Percentiles rank a stretch among this genome's conserved stretches.
Evolutionary conservation across 2,329 filamentous ascomycete species (phyloP).

Genomic region (Talaromyces sp.): DNA sequence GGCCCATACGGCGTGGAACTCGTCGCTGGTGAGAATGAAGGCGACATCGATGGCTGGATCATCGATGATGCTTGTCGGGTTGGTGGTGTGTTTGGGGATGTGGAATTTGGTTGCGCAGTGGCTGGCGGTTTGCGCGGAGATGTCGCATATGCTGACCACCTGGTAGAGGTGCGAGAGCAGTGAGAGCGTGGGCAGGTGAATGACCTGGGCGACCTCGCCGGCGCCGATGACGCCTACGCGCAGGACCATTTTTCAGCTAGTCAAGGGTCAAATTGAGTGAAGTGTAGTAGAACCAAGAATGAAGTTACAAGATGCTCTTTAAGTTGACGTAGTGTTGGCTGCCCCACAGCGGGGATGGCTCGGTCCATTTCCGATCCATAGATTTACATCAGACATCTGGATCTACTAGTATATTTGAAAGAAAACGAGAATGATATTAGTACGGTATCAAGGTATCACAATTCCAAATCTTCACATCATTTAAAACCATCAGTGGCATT

Average conservation of each 20-base stretch:
- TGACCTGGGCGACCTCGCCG: constrained; percentile 45
- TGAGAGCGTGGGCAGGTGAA: constrained; percentile 48
- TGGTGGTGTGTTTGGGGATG: constrained; percentile 26
- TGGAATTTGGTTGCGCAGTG: constrained; percentile 12
- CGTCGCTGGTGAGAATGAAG: constrained; percentile 49
- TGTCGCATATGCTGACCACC: constrained; percentile 48
- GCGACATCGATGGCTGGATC: constrained; percentile 47
- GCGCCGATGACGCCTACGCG: constrained; percentile 31
- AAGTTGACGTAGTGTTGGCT: not conserved
- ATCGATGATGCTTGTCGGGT: constrained; percentile 37
- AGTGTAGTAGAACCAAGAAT: not conserved
- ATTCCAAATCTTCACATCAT: not conserved
- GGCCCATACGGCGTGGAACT: constrained; percentile 49
- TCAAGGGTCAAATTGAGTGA: not conserved
- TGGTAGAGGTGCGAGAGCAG: constrained; percentile 41
- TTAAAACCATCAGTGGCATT: not conserved
- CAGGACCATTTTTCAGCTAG: constrained; percentile 13
- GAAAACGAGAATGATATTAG: not conserved
- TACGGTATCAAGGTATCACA: not conserved
- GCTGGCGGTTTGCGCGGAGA: constrained; percentile 16
- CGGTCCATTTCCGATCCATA: not conserved
- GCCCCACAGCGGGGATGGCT: not conserved
- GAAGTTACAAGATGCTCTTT: not conserved
- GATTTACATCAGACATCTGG: not conserved
- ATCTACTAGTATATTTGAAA: not conserved